A percentile compares a stretch with the other conserved stretches of the same genome.
These are phyloP conservation scores for Diaporthe sp. DNA, from an alignment of 2,329 filamentous ascomycete species.

Conservation along the genomic window DNA sequence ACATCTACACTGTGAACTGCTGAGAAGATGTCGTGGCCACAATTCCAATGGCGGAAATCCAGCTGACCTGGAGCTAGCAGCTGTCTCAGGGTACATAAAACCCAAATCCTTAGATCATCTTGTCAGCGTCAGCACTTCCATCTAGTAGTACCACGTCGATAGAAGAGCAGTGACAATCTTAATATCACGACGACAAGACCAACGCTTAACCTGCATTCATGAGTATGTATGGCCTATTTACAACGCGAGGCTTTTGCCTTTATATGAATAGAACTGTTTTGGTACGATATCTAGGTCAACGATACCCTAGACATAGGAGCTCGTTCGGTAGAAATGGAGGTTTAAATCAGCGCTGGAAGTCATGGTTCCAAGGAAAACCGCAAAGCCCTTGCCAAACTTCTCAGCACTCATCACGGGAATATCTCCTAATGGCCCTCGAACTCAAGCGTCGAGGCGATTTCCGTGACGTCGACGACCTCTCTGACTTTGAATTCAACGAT, in stretches of 20 bases:
- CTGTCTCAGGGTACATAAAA: neutral
- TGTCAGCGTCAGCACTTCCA: neutral
- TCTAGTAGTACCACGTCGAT: neutral
- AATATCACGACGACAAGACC: neutral
- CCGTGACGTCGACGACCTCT: too few species aligned
- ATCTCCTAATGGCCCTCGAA: neutral
- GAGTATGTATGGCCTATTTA: neutral
- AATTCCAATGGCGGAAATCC: neutral
- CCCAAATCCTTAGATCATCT: neutral
- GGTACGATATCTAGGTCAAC: neutral
- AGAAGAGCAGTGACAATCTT: neutral
- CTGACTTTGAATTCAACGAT: too few species aligned
- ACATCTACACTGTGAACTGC: neutral
- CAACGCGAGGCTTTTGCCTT: neutral
- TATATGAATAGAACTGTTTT: too few species aligned
- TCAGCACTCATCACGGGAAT: neutral
- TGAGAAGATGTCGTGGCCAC: neutral
- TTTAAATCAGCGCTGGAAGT: neutral
- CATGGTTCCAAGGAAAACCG: neutral
- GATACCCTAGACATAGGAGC: neutral
- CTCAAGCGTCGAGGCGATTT: neutral
- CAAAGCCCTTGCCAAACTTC: neutral
- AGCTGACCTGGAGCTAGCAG: neutral
- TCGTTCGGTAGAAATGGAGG: neutral
- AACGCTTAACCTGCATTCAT: neutral